These are phyloP conservation scores for Orbilia quercus DNA, from an alignment of 2,329 filamentous ascomycete genomes.

Conservation along the genomic window DNA sequence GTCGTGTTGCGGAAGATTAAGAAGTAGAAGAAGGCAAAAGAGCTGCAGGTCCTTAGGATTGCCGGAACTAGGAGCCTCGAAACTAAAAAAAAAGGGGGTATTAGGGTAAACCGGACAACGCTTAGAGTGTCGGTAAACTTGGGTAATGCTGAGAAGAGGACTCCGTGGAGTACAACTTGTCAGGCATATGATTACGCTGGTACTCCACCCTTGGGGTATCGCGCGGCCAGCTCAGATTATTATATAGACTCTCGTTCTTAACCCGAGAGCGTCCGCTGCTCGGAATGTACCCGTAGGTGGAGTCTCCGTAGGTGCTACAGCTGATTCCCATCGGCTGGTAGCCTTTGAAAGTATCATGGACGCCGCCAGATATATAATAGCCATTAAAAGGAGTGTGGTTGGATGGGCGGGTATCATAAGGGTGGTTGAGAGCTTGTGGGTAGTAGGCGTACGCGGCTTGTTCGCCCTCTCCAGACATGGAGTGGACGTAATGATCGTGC, in stretches of 20 bases:
- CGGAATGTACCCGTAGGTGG: constrained; percentile 48
- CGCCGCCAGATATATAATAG: constrained; percentile 48
- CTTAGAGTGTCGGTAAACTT: constrained; percentile 40
- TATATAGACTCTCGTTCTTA: constrained; percentile 42
- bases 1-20: background rate
- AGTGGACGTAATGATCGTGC: constrained; percentile 64
- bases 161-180: constrained; percentile 47
- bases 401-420: constrained; percentile 41
- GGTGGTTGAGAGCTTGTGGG: constrained; percentile 50
- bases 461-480: constrained; percentile 64
- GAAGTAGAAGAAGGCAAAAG: background rate
- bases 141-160: constrained; percentile 52
- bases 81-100: background rate
- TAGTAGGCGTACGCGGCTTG: constrained; percentile 49
- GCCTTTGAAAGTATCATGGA: constrained; percentile 52
- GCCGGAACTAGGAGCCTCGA: background rate
- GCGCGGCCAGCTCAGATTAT: constrained; percentile 44
- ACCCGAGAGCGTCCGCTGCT: constrained; percentile 46
- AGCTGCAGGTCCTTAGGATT: background rate
- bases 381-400: constrained; percentile 48
- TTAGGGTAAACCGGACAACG: background rate
- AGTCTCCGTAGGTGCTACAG: constrained; percentile 49
- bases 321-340: constrained; percentile 52
- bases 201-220: constrained; percentile 51
- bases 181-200: constrained; percentile 43